Base-by-base conservation (phyloP, 139 green algal genomes). In the Chlorella sp. region DNA sequence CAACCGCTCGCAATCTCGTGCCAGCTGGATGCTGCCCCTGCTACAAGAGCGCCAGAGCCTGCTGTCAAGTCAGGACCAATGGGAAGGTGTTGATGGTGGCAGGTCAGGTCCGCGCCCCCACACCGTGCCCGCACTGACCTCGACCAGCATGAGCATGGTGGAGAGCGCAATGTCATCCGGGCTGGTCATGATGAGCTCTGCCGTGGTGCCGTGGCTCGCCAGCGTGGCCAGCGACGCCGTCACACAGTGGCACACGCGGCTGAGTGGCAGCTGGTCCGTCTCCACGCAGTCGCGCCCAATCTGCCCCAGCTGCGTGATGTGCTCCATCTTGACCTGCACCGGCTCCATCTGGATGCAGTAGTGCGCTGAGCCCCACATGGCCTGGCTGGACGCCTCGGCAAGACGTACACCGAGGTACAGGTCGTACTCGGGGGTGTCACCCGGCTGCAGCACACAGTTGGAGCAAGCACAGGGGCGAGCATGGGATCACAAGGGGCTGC, bases 281-380 rank as follows among this genome's bases (percentile, higher is more conserved):
- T 67, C 63, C 24, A 85, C 62, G 73, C 83, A 88, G 67, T 88
- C 83, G 35, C 80, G 68, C 49, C 79, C 74, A 51, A 86, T 79
- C 42, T 78, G 82, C n/a, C 80, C 83, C 49, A 91, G 80, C 70
- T 79, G 42, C 36, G 74, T 63, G 17, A 91, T 72, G 35, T 91
- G 82, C 1, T 83, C 72, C 77, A 83, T 80, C 70, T 82, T 80
- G 67, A 89, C 64, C 35, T 77, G 61, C 24, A 81, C 70, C 23
- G 80, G 80, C 24, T 68, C 34, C 62, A 77, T 78, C 64, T 74
- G 72, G 60, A 86, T 76, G 79, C 85, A 90, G 70, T 88, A 86
- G 74, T 91, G 86, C 2, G 85, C 79, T 30, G 73, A 74, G 36
- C 88, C 88, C 88, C 88, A 93, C 82, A 93, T 83, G n/a, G 83